phyloP scores from a whole-genome alignment of 305 asterid species.

The Solanum hybrid region DNA sequence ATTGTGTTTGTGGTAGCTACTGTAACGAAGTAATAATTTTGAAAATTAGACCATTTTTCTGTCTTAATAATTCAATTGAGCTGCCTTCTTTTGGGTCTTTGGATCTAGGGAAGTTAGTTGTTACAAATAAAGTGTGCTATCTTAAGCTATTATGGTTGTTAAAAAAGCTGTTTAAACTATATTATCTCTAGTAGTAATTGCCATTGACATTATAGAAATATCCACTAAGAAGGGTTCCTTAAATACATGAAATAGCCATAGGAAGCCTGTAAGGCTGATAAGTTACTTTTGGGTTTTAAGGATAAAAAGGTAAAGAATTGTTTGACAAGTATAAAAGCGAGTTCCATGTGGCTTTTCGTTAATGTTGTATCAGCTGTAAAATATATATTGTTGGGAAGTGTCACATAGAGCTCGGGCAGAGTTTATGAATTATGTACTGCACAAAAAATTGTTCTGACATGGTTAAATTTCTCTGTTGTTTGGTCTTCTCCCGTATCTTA shows the following conservation, averaged over 20 bases:
- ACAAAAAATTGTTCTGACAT: neutral
- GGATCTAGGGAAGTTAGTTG: neutral
- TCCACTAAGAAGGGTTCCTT: neutral
- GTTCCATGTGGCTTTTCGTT: neutral
- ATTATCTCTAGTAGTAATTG: neutral
- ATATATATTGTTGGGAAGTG: neutral
- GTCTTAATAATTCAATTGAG: neutral
- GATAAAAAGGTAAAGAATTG: neutral
- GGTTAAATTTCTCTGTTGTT: neutral
- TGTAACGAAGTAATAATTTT: neutral
- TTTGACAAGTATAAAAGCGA: neutral
- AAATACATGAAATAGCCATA: neutral
- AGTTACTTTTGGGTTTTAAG: neutral
- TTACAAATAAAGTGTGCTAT: neutral
- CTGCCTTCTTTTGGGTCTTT: neutral
- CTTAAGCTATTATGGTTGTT: neutral
- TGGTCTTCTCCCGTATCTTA: neutral
- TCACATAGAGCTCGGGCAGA: neutral
- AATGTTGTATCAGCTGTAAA: neutral
- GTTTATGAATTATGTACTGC: neutral
- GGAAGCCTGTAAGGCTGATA: neutral
- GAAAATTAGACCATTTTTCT: neutral
- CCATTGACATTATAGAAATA: neutral
- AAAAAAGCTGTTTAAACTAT: neutral
- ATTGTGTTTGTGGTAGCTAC: neutral